These are phyloP conservation scores for Colletotrichum sp. DNA, from an alignment of 2,329 filamentous ascomycete species.

Conservation along the genomic window DNA sequence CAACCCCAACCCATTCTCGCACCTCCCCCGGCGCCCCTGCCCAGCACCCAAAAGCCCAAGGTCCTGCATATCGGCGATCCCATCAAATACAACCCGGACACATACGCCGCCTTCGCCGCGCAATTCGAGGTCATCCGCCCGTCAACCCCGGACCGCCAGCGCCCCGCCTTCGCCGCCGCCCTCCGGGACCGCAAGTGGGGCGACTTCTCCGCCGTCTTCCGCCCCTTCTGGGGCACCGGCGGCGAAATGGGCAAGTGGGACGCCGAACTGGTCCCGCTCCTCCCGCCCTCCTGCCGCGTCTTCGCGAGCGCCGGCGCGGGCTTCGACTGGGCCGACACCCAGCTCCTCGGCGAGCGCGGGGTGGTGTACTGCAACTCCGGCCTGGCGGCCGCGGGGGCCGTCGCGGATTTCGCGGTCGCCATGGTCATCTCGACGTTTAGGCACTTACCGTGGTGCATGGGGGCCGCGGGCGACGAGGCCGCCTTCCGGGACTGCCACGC, in stretches of 20 bases:
- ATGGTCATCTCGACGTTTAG: slow-evolving; percentile 75
- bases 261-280: slow-evolving; percentile 58
- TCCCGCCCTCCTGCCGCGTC: slow-evolving; percentile 62
- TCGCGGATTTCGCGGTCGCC: slow-evolving; percentile 74
- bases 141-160: slow-evolving; percentile 52
- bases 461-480: slow-evolving; percentile 36
- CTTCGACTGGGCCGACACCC: slow-evolving; percentile 71
- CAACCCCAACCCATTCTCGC: slow-evolving; percentile 24
- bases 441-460: slow-evolving; percentile 67
- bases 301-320: slow-evolving; percentile 70
- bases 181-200: slow-evolving; percentile 59
- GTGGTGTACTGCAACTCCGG: slow-evolving; percentile 78
- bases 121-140: slow-evolving; percentile 59
- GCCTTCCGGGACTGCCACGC: slow-evolving; percentile 65
- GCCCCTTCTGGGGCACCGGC: slow-evolving; percentile 68
- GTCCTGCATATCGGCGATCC: slow-evolving; percentile 80
- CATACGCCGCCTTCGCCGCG: slow-evolving; percentile 46
- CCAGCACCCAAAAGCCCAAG: slow-evolving; percentile 44
- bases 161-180: slow-evolving; percentile 53
- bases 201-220: slow-evolving; percentile 59
- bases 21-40: slow-evolving; percentile 29
- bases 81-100: slow-evolving; percentile 53
- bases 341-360: slow-evolving; percentile 64
- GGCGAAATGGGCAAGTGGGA: slow-evolving; percentile 73
- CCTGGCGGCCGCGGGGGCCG: slow-evolving; percentile 72